Conservation (phyloP, 163 green algal genomes). For the Scenedesmus sp. region DNA sequence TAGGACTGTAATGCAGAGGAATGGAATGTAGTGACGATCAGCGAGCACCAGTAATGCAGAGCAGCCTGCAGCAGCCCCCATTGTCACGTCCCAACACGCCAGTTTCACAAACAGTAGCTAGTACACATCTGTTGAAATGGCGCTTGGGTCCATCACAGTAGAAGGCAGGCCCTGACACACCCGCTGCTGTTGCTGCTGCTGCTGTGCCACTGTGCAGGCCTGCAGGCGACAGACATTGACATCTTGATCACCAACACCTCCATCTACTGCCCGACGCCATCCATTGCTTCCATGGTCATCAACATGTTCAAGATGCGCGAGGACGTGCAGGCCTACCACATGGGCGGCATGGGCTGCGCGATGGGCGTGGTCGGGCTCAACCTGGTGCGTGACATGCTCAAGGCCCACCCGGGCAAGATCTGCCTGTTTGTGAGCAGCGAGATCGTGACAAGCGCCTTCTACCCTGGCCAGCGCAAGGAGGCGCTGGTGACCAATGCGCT, state of each 20-base stretch:
- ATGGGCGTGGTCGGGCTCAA: constrained; percentile 70
- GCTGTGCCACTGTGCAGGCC: constrained; percentile 47
- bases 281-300: constrained; percentile 93
- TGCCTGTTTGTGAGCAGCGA: constrained; percentile 74
- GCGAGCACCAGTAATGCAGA: background rate
- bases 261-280: constrained; percentile 95
- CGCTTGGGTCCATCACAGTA: too few species aligned
- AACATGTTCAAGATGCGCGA: constrained; percentile 91
- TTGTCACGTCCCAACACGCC: background rate
- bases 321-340: constrained; percentile 74
- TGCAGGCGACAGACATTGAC: constrained; percentile 83
- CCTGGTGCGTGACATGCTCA: constrained; percentile 63
- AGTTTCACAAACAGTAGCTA: too few species aligned
- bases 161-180: background rate
- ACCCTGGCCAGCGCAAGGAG: constrained; percentile 63
- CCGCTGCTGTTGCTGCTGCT: background rate
- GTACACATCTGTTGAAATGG: too few species aligned
- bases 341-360: constrained; percentile 71
- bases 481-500: constrained; percentile 72
- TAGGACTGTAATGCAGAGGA: too few species aligned
- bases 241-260: constrained; percentile 92
- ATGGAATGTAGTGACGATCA: background rate
- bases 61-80: background rate
- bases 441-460: constrained; percentile 68
- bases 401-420: constrained; percentile 59